Evolutionary conservation across 139 green algal species (phyloP).

Genomic region (Chlamydomonas incerta): DNA sequence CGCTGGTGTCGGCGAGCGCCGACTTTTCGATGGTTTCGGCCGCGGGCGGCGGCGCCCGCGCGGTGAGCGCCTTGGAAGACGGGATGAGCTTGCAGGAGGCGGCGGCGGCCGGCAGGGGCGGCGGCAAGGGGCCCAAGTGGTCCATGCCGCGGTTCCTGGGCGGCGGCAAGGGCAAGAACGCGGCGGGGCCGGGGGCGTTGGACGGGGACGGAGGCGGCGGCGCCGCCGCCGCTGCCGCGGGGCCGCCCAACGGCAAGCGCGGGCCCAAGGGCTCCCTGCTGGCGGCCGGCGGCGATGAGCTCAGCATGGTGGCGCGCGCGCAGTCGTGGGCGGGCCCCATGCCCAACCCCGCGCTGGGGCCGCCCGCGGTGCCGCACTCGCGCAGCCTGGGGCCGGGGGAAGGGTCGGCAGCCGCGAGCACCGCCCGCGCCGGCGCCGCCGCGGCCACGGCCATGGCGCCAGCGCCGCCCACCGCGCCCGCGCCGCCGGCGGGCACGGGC

Average conservation of each 20-base stretch:
- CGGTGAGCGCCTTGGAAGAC: no score
- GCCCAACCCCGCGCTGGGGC: neutral
- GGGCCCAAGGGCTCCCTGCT: neutral
- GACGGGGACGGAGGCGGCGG: neutral
- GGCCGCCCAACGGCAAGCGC: neutral
- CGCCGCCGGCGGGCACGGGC: neutral
- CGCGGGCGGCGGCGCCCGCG: no score
- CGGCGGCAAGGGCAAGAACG: neutral
- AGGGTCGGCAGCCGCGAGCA: no score
- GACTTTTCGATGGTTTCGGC: no score
- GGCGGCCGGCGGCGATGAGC: neutral
- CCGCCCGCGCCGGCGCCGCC: neutral
- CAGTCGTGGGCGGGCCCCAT: constrained; percentile 16
- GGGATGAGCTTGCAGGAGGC: no score
- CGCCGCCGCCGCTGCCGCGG: no score
- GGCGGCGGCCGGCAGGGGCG: no score
- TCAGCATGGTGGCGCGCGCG: neutral
- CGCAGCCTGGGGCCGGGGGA: neutral
- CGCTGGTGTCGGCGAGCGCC: no score
- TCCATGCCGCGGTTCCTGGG: neutral
- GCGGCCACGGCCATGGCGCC: neutral
- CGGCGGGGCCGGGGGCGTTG: no score
- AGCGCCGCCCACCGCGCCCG: neutral
- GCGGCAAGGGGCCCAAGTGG: neutral
- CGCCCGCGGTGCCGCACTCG: neutral